Evolutionary conservation across 345 rosid genomes (phyloP).

Genomic region (Citropsis articulata): DNA sequence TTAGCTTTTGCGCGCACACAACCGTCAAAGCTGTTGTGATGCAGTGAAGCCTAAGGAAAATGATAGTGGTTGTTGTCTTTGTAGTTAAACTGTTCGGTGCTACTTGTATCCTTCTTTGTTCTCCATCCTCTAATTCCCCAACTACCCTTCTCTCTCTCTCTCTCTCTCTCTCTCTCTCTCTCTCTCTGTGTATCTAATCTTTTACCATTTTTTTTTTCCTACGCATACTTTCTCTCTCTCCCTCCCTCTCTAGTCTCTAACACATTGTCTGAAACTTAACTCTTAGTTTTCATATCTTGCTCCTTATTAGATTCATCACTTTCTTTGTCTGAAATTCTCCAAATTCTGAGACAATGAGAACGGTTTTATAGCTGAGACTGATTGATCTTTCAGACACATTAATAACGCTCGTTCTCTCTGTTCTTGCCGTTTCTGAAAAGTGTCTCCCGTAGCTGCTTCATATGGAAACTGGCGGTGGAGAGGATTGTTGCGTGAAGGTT

Average conservation of each 20-base stretch:
- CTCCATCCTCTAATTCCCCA: conserved; percentile 31
- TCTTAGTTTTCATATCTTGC: conserved; percentile 2
- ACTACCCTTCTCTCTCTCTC: conserved; percentile 39
- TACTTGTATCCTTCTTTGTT: conserved; percentile 3
- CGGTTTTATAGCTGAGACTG: conserved; percentile 17
- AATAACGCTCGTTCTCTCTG: not conserved
- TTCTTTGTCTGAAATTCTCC: conserved; percentile 34
- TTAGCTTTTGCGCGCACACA: not conserved
- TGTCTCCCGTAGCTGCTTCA: conserved; percentile 20
- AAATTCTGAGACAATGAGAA: conserved; percentile 31
- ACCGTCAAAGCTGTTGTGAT: conserved; percentile 17
- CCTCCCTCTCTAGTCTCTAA: conserved; percentile 14
- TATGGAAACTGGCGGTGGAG: conserved; percentile 54
- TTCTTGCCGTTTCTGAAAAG: not conserved
- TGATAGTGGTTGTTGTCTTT: conserved; percentile 58
- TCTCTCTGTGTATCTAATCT: conserved; percentile 5
- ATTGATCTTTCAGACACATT: conserved; percentile 8
- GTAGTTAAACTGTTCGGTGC: conserved; percentile 33
- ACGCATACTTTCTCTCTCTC: not conserved
- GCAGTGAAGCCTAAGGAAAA: conserved; percentile 73
- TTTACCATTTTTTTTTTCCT: conserved; percentile 2
- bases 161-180: conserved; percentile 16
- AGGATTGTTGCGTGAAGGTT: conserved; percentile 94
- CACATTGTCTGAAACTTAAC: conserved; percentile 29
- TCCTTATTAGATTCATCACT: conserved; percentile 24